Evolutionary conservation across 768 basidiomycete species (phyloP), one percentile per base, ranked within the genome.

Genomic region (Mycena olivaceomarginata): DNA sequence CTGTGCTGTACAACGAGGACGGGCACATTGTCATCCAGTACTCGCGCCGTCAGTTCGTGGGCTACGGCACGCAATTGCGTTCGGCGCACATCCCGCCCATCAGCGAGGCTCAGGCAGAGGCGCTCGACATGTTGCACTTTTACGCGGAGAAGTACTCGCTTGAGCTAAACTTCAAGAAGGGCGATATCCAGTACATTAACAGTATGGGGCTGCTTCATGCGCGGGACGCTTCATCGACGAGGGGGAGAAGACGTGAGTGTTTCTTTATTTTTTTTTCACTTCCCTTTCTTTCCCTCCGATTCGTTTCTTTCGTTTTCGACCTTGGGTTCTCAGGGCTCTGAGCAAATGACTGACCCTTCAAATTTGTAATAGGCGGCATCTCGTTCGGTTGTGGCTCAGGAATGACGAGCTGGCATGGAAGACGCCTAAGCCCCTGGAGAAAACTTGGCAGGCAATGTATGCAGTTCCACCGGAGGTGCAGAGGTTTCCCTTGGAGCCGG

Each of bases 111-210:
- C 89, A 90, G 71, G 89, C 89, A 7, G 89, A 90, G 75, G 89
- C 88, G 10, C 81, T 90, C 18, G 89, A 90, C 75, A 86, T 86
- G 1, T 76, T 90, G 41, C 89, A 89, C 72, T 90, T 88, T 80
- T 74, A 87, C 16, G 88, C 87, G 4, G 87, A 89, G 76, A 88
- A 88, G 70, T 86, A 86, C 77, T 85, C 86, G 41, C 82, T 90
- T 2, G 86, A 81, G 6, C 82, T 89, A 70, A 89, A 89, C 69
- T 89, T 90, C 83, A 84, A 88, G 79, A 90, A 89, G 77, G 89
- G 89, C 51, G 89, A 90, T 74, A 89, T 90, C 45, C 89, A 90
- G 77, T 90, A 89, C 79, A 89, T 90, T 81, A 90, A 89, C 77
- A 89, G 85, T 72, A 75, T 90, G 77, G 85, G 88, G 0, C 75